A percentile compares a stretch with the other conserved stretches of the same genome.
These are phyloP conservation scores for Tubosaeta brunneosetosa DNA, from an alignment of 768 basidiomycete species.

Conservation along the genomic window DNA sequence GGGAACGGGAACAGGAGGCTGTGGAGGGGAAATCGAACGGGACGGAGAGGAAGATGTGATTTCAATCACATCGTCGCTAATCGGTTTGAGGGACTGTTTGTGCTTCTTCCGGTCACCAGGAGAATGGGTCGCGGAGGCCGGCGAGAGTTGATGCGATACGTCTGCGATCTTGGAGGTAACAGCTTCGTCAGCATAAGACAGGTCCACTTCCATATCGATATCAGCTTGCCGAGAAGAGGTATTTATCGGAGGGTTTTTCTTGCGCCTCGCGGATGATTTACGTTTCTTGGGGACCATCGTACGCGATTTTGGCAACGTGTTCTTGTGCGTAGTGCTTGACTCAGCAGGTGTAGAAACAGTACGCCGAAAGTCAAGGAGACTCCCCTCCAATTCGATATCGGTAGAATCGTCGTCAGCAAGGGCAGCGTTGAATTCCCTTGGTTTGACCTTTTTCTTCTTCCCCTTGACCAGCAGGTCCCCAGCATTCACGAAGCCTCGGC, in stretches of 20 bases:
- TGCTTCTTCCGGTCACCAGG: background rate
- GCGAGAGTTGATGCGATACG: slow-evolving; percentile 7
- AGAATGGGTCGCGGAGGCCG: slow-evolving; percentile 14
- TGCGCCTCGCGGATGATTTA: slow-evolving; percentile 19
- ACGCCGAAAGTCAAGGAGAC: slow-evolving; percentile 44
- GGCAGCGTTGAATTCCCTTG: slow-evolving; percentile 43
- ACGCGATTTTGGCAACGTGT: slow-evolving; percentile 41
- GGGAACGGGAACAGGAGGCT: background rate
- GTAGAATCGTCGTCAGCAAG: slow-evolving; percentile 63
- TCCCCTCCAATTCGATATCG: slow-evolving; percentile 63
- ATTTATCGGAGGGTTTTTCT: slow-evolving; percentile 31
- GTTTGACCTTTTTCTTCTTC: slow-evolving; percentile 38
- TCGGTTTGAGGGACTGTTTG: slow-evolving; percentile 21
- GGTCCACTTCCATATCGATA: slow-evolving; percentile 52
- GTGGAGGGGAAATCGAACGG: slow-evolving; percentile 13
- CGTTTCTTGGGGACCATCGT: slow-evolving; percentile 34
- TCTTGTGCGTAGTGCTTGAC: slow-evolving; percentile 32
- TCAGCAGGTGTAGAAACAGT: slow-evolving; percentile 46
- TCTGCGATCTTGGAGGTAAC: background rate
- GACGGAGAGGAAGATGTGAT: slow-evolving; percentile 29
- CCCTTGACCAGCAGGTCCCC: slow-evolving; percentile 55
- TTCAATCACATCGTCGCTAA: slow-evolving; percentile 26
- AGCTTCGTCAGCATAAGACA: slow-evolving; percentile 15
- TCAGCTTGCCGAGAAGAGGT: slow-evolving; percentile 42
- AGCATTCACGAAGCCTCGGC: slow-evolving; percentile 66